Conservation (phyloP, 805 yeast species). For the Lipomyces chichibuensis region DNA sequence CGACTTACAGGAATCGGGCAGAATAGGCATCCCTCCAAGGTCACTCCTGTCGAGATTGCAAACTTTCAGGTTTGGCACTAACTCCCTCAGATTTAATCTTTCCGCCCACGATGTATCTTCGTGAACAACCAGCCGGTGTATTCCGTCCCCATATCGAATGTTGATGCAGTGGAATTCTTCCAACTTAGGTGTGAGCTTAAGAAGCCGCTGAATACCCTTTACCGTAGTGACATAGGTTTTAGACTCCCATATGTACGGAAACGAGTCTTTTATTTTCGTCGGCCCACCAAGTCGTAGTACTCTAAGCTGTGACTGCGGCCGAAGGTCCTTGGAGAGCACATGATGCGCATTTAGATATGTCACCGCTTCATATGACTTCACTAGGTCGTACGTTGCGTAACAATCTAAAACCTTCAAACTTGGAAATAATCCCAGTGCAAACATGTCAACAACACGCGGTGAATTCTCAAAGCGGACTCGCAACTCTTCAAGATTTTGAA, state of each 20-base stretch:
- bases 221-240: background rate
- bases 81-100: background rate
- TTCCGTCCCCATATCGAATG: background rate
- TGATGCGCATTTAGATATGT: background rate
- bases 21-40: background rate
- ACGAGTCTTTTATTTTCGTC: background rate
- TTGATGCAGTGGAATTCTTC: slow-evolving; percentile 1
- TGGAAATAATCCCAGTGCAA: background rate
- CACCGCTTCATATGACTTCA: background rate
- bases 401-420: background rate
- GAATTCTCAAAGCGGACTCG: background rate
- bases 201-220: background rate
- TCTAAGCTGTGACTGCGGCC: background rate
- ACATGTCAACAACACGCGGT: background rate
- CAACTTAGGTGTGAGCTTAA: background rate
- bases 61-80: background rate
- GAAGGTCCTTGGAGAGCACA: background rate
- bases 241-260: background rate
- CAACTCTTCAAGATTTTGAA: background rate
- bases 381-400: background rate
- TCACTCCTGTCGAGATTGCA: background rate
- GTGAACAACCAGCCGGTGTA: background rate
- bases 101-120: background rate
- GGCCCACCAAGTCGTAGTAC: background rate
- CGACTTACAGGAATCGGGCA: background rate